These are phyloP conservation scores for Mariannaea sp. DNA, from an alignment of 2,329 filamentous ascomycete species.

Conservation along the genomic window DNA sequence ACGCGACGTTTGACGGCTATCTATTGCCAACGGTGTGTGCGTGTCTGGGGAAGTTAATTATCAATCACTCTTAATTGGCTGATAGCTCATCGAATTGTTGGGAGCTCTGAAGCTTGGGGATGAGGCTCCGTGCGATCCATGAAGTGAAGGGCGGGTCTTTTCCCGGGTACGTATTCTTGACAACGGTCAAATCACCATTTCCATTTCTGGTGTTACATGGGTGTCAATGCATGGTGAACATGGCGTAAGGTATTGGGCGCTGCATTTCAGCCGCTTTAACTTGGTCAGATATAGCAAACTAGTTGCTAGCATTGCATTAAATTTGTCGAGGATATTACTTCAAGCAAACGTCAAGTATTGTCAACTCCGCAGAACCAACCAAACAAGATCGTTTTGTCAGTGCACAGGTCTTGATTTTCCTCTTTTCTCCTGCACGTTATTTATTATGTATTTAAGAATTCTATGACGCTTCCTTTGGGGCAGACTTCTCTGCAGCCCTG, in stretches of 20 bases:
- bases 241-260: conserved; percentile 7
- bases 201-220: not conserved
- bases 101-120: conserved; percentile 12
- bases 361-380: too few species aligned
- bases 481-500: conserved; percentile 16
- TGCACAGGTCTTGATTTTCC: not conserved
- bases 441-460: conserved; percentile 14
- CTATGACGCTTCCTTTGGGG: conserved; percentile 14
- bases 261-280: conserved; percentile 3
- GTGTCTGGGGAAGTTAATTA: conserved; percentile 8
- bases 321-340: too few species aligned
- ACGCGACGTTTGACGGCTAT: conserved; percentile 7
- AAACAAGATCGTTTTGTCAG: not conserved
- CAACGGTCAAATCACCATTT: not conserved
- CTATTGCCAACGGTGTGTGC: conserved; percentile 1
- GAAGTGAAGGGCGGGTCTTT: conserved; percentile 13
- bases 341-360: too few species aligned
- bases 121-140: conserved; percentile 19
- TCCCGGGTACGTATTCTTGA: conserved; percentile 2
- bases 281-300: not conserved
- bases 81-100: conserved; percentile 16
- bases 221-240: conserved; percentile 15
- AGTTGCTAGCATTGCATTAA: too few species aligned
- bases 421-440: too few species aligned
- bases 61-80: conserved; percentile 6